Base-by-base conservation (phyloP, 306 rosid genomes). In the Oxytropis ochrocephala region DNA sequence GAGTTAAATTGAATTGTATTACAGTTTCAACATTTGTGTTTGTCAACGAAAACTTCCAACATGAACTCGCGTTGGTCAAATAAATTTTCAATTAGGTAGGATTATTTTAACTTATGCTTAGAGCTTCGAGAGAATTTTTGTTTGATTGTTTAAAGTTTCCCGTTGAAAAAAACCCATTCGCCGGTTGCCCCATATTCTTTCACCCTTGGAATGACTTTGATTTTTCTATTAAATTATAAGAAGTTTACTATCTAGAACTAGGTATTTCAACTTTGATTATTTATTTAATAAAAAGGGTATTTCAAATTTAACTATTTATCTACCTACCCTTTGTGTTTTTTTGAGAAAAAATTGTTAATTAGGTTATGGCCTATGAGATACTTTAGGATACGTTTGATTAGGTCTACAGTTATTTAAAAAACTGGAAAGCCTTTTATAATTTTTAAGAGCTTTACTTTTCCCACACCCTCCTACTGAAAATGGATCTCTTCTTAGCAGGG, bases 111-210 rank as follows among this genome's bases (percentile, higher is more conserved):
- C 83, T 79, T 67, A 57, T 50, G 61, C 82, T 77, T 49, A 8
- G 82, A 81, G 84, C 66, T 77, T 73, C 70, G 74, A 79, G 85
- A 75, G 82, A 82, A 79, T 75, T 77, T 67, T 86, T 81, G 81
- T 82, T 86, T 86, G 67, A 29, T 85, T 51, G 76, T 41, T 61
- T 75, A 67, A 62, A 81, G 29, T 48, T 64, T 51, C 48, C 36
- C 8, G 30, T 61, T 51, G 66, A 78, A 42, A 51, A 51, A 50
- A n/a, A 27, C 18, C 32, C 11, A 41, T 71, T 27, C 42, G 10
- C 21, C 5, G 42, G 73, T 78, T 75, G 63, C 49, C 54, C 41
- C 21, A 55, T 42, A 48, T 57, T 51, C 49, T 64, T 61, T 71
- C 50, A 14, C 47, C 53, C 24, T 64, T 75, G 36, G 19, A 80